Evolutionary conservation across 23 red algal genomes (phyloP), one percentile per base, ranked within the genome.

Genomic region (Cyanidioschyzon merolae): DNA sequence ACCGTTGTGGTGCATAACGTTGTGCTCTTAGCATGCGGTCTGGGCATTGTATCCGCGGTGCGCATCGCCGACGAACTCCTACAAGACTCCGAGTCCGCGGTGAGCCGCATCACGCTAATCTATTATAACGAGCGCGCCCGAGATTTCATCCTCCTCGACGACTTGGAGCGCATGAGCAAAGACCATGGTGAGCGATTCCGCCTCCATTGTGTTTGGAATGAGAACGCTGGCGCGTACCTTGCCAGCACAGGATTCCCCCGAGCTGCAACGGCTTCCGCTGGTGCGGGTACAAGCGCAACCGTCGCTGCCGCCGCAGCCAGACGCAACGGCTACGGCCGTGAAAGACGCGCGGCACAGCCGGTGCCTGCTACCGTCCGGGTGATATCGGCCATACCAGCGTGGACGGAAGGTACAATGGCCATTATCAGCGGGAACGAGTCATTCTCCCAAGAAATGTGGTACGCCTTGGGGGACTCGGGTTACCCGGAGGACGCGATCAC

Each of bases 401-500:
- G 63, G 63, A 32, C 63, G 12, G 63, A 71, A 71, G 63, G 63
- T 27, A 25, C 32, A 3, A 71, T 71, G 63, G 63, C 63, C 12
- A 71, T 71, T 27, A 71, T 71, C 63, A 27, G 63, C 63, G 63
- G 63, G 12, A 71, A 71, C 29, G 63, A 71, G 63, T 7, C 21
- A 7, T 71, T 71, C 32, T 71, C 63, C 7, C 63, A 35, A 7
- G 63, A 71, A 15, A 35, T 71, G 63, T 71, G 63, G 63, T 35
- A 32, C n/a, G 63, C 63, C n/a, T 35, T 71, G 63, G 7, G 63
- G 2, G 63, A 71, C 63, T 71, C 63, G 12, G 63, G 63, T 32
- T 71, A 71, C 63, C 63, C 63, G 16, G 63, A 71, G 29, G 63
- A 71, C 30, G 63, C 63, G n/a, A 71, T 71, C 30, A 32, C 63